Percentiles rank a stretch among this genome's conserved stretches.
Evolutionary conservation across 2,329 filamentous ascomycete species (phyloP).

Genomic region (Biscogniauxia sp.): DNA sequence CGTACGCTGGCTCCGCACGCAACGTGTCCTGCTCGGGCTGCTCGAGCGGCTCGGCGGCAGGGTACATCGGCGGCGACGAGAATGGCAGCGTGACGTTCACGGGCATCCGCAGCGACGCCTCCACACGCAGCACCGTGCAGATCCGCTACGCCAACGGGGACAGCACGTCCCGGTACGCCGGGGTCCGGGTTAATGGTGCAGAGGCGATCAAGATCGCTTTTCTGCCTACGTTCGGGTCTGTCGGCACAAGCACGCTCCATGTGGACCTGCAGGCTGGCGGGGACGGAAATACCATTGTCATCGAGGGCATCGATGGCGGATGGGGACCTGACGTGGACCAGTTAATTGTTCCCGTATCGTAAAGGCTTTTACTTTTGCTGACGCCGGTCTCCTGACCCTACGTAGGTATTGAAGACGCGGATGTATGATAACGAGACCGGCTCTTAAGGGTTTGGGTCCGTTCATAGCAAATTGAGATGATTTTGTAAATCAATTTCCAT

Average conservation of each 20-base stretch:
- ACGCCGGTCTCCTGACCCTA: too few species aligned
- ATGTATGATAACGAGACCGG: too few species aligned
- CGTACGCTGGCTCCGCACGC: conserved; percentile 43
- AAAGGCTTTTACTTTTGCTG: neutral
- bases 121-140: conserved; percentile 48
- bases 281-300: conserved; percentile 43
- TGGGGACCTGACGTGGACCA: conserved; percentile 52
- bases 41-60: conserved; percentile 46
- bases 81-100: conserved; percentile 46
- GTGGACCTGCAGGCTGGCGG: conserved; percentile 48
- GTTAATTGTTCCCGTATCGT: conserved; percentile 45
- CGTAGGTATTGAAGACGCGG: too few species aligned
- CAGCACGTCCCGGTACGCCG: conserved; percentile 46
- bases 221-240: conserved; percentile 43
- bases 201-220: conserved; percentile 48
- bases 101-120: conserved; percentile 40
- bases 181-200: conserved; percentile 54
- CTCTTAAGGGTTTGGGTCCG: too few species aligned
- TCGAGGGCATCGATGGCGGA: conserved; percentile 38
- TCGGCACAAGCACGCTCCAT: conserved; percentile 45
- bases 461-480: too few species aligned
- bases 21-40: conserved; percentile 48
- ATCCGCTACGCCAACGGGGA: conserved; percentile 58
- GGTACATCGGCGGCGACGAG: conserved; percentile 51
- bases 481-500: too few species aligned